phyloP scores from a whole-genome alignment of 805 yeast species.

The Wickerhamiella cacticola region DNA sequence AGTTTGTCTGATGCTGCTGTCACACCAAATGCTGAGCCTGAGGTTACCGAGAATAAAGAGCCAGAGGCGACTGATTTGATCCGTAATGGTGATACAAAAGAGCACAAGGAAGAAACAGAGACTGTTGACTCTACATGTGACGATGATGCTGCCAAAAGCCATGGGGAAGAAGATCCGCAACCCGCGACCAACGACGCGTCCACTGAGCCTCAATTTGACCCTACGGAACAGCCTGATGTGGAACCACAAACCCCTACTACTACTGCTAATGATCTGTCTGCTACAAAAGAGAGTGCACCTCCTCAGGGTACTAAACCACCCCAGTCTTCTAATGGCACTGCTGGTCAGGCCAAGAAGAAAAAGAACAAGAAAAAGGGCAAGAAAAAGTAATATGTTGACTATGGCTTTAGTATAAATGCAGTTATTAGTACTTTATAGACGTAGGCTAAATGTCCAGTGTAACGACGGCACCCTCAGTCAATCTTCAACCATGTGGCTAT shows the following conservation, averaged over 20 bases:
- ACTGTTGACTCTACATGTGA: not conserved
- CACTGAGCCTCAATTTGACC: not conserved
- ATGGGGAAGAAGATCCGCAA: not conserved
- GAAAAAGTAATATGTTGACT: slow-evolving; percentile 5
- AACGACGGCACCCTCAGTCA: too few relatives aligned
- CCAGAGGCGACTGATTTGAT: not conserved
- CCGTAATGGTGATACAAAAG: too few relatives aligned
- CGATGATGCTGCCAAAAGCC: not conserved
- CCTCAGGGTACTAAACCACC: not conserved
- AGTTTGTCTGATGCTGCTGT: too few relatives aligned
- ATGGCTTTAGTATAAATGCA: too few relatives aligned
- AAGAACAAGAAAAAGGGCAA: slow-evolving; percentile 13
- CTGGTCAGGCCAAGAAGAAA: slow-evolving; percentile 13
- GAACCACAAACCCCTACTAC: not conserved
- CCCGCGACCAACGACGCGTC: too few relatives aligned
- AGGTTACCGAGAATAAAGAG: not conserved
- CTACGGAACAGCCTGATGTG: not conserved
- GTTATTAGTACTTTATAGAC: too few relatives aligned
- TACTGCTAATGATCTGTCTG: not conserved
- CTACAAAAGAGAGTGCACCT: not conserved
- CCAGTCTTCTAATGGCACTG: slow-evolving; percentile 1
- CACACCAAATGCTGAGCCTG: not conserved
- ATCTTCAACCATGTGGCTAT: too few relatives aligned
- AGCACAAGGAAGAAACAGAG: too few relatives aligned
- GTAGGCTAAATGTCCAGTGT: too few relatives aligned